phyloP scores from a whole-genome alignment of 192 early-diverging fungal genomes.

The Coemansia guatemalensis region DNA sequence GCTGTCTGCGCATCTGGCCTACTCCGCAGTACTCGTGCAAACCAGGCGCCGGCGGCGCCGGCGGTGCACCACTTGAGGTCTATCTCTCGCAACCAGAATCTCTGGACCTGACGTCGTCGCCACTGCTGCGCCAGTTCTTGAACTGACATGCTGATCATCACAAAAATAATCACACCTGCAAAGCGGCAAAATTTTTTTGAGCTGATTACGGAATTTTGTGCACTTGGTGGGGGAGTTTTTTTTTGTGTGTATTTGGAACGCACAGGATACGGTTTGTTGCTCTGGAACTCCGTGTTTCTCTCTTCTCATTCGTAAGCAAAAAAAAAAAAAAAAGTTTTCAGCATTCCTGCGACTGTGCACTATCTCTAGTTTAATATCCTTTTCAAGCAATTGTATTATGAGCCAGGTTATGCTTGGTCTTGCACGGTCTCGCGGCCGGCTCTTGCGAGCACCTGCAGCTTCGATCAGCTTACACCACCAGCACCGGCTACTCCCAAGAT shows the following conservation, averaged over 20 bases:
- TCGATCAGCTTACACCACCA: not conserved
- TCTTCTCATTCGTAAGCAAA: not conserved
- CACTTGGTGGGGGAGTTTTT: not conserved
- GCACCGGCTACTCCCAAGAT: slow-evolving; percentile 3
- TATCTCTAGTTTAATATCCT: not conserved
- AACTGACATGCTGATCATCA: not conserved
- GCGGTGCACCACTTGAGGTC: slow-evolving; percentile 29
- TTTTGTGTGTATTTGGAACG: not conserved
- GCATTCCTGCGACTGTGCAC: not conserved
- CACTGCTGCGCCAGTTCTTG: slow-evolving; percentile 25
- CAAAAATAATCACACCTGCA: not conserved
- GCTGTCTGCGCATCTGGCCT: slow-evolving; percentile 52
- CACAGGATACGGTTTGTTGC: not conserved
- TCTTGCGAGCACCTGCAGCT: slow-evolving; percentile 1
- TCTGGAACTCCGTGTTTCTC: not conserved
- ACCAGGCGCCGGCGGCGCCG: not conserved
- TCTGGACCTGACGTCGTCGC: slow-evolving; percentile 31
- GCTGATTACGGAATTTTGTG: not conserved
- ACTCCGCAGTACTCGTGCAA: slow-evolving; percentile 18
- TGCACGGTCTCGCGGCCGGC: slow-evolving; percentile 9
- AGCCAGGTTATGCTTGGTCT: slow-evolving; percentile 36
- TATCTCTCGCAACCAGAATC: slow-evolving; percentile 44
- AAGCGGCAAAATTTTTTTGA: not conserved
- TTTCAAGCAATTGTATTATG: slow-evolving; percentile 13
- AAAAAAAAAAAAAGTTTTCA: not conserved